Evolutionary conservation across 441 rosid species (phyloP).

Genomic region (Populus hybrid): DNA sequence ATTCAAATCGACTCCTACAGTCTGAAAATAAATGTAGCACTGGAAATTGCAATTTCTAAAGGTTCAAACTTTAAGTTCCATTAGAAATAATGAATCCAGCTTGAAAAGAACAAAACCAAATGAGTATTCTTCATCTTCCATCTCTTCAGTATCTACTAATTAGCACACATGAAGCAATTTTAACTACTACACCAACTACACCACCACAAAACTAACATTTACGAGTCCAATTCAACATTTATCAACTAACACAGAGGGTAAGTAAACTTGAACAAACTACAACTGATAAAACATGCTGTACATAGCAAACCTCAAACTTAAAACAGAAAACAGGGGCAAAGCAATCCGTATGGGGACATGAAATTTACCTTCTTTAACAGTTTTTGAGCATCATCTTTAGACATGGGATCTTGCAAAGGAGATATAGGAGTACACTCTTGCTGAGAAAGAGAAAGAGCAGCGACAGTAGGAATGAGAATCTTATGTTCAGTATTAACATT

Average conservation of each 20-base stretch:
- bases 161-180: neutral
- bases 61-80: neutral
- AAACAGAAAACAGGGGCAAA: neutral
- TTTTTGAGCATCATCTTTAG: slow-evolving; percentile 50
- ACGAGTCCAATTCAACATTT: neutral
- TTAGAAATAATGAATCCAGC: neutral
- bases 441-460: slow-evolving; percentile 72
- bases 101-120: neutral
- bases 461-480: slow-evolving; percentile 69
- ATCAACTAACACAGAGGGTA: neutral
- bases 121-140: neutral
- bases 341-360: neutral
- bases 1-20: neutral
- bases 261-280: neutral
- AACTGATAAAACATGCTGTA: neutral
- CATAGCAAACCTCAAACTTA: neutral
- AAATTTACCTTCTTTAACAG: slow-evolving; percentile 65
- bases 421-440: slow-evolving; percentile 60
- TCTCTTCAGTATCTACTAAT: neutral
- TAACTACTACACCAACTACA: neutral
- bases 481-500: slow-evolving; percentile 65
- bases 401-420: slow-evolving; percentile 58
- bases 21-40: neutral
- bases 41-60: slow-evolving; percentile 5
- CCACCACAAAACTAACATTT: neutral